Evolutionary conservation across 1,284 basidiomycete genomes (phyloP), one percentile per base, ranked within the genome.

Genomic region (Boletellus deceptivus): DNA sequence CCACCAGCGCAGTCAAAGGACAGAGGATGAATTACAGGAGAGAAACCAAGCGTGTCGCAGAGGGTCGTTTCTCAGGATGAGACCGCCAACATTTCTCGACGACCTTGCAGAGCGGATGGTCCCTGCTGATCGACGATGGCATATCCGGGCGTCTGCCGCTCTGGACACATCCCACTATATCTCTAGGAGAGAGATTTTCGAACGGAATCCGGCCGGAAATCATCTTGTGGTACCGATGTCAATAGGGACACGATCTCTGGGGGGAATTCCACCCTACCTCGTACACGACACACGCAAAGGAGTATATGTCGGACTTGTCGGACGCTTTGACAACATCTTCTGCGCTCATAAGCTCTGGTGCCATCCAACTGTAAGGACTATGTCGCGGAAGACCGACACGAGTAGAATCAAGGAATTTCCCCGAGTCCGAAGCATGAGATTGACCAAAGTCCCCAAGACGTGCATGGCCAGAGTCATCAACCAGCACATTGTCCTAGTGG

Each of bases 391-490:
- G 49, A 40, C 60, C 61, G 7, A 68, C 57, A 14, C 52, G 53
- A 0, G 59, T 52, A 4, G 64, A 66, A 38, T 70, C 64, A 10
- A 70, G 50, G 37, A 49, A 55, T 43, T 41, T 53, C 13, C 58
- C 47, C 33, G 66, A 68, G 46, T 66, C 64, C 8, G 53, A 52
- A 16, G 63, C 46, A 10, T 55, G 35, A 4, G 64, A 62, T 53
- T 71, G 62, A 33, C 72, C 72, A 49, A 74, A 75, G 49, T 74
- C 72, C 4, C 60, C 58, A n/a, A 75, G 53, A 36, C 63, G 55
- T 22, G 70, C 72, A n/a, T 60, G 55, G 18, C 48, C 54, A 0
- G 31, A 25, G 17, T 59, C 45, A 35, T 59, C 61, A 5, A 74
- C 60, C 39, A 75, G 9, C 9, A 31, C 29, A 13, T 31, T 31